phyloP scores from a whole-genome alignment of 208 protist genomes.

The Acanthamoeba triangularis region DNA sequence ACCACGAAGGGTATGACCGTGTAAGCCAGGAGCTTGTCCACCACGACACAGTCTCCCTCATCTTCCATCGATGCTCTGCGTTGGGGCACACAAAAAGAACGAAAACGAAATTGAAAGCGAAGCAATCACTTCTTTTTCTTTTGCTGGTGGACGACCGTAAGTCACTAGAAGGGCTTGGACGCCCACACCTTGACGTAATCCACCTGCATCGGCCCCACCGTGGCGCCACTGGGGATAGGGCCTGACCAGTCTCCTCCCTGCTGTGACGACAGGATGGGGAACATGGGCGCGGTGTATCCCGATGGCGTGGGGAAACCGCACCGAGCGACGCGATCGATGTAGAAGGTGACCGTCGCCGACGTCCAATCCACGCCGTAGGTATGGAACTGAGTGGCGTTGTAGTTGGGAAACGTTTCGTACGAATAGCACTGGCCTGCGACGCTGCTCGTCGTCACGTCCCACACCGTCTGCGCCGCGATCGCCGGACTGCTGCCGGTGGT shows the following conservation, averaged over 20 bases:
- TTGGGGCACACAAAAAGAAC: too few relatives aligned
- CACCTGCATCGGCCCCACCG: not conserved
- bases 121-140: too few relatives aligned
- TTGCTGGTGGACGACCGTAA: too few relatives aligned
- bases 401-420: slow-evolving; percentile 9
- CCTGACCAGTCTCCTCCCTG: slow-evolving; percentile 22
- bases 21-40: not conserved
- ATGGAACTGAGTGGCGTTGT: slow-evolving; percentile 37
- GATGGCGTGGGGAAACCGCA: slow-evolving; percentile 8
- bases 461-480: slow-evolving; percentile 8
- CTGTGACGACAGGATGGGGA: slow-evolving; percentile 24
- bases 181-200: slow-evolving; percentile 37
- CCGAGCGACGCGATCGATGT: slow-evolving; percentile 29
- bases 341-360: slow-evolving; percentile 31
- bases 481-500: not conserved
- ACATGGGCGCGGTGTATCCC: slow-evolving; percentile 27
- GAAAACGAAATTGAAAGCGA: too few relatives aligned
- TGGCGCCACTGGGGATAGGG: not conserved
- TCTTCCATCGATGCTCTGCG: too few relatives aligned
- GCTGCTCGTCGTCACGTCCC: not conserved
- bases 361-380: slow-evolving; percentile 34
- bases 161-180: not conserved
- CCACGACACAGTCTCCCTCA: not conserved
- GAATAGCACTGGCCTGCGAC: slow-evolving; percentile 8
- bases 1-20: not conserved